Evolutionary conservation across 2,329 filamentous ascomycete species (phyloP).

Genomic region (Fusarium coffeatum): DNA sequence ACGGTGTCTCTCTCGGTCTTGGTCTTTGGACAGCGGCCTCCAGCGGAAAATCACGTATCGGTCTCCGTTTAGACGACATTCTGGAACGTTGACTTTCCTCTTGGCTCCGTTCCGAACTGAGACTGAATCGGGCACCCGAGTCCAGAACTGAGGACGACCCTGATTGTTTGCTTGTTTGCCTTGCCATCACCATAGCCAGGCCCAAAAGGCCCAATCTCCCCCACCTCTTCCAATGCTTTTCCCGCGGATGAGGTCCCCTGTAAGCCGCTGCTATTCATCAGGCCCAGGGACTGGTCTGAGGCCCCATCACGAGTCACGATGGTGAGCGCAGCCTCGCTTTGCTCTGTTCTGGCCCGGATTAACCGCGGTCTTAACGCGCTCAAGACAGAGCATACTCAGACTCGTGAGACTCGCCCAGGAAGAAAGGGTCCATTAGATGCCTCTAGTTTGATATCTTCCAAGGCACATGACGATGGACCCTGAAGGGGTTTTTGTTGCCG

Average conservation of each 20-base stretch:
- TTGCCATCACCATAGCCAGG: background rate
- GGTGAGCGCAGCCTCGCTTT: slow-evolving; percentile 37
- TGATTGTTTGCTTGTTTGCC: slow-evolving; percentile 18
- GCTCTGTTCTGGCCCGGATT: slow-evolving; percentile 40
- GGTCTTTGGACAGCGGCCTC: slow-evolving; percentile 7
- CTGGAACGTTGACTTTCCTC: slow-evolving; percentile 40
- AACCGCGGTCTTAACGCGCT: slow-evolving; percentile 40
- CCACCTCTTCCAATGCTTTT: slow-evolving; percentile 34
- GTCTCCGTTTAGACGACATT: slow-evolving; percentile 36
- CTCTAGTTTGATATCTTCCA: slow-evolving; percentile 21
- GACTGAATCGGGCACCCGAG: slow-evolving; percentile 31
- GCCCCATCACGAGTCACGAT: slow-evolving; percentile 45
- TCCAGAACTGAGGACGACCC: slow-evolving; percentile 36
- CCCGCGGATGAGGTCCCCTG: slow-evolving; percentile 43
- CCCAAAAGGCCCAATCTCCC: slow-evolving; percentile 17
- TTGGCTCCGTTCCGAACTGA: slow-evolving; percentile 37
- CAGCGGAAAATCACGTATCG: slow-evolving; percentile 14
- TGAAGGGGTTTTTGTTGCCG: slow-evolving; percentile 18
- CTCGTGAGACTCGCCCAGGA: slow-evolving; percentile 24
- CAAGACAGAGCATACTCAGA: slow-evolving; percentile 12
- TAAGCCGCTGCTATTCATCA: slow-evolving; percentile 38
- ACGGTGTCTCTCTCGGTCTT: slow-evolving; percentile 32
- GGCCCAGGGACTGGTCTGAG: slow-evolving; percentile 32
- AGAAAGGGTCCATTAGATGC: slow-evolving; percentile 27
- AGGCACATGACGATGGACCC: slow-evolving; percentile 38